Base-by-base conservation (phyloP, 495 filamentous ascomycete species). In the Margaritispora aquatica region DNA sequence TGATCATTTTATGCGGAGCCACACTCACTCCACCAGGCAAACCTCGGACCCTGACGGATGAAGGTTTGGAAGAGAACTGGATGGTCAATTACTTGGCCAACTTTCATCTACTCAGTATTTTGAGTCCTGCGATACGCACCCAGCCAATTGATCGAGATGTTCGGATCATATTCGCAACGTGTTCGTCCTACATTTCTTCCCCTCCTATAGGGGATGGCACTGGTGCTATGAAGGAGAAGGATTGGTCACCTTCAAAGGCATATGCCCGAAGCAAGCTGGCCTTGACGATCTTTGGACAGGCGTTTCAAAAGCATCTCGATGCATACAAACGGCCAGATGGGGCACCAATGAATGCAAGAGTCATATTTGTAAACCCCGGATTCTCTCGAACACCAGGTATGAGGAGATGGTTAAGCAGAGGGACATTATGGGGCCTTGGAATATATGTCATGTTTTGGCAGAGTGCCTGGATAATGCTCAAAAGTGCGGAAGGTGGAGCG, bases 141-240 rank as follows among this genome's bases (percentile, higher is more conserved):
- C 94, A 99, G 71, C 95, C 93, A 0, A 81, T 93, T 34, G 92
- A 99, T 70, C 83, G 94, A 55, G 94, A 99, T 69, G 89, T 97
- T 19, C 80, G 94, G 26, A 82, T 99, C 34, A 77, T 99, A 22
- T 81, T 97, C 63, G 81, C 88, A 0, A 92, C 89, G 0, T 99
- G 95, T 69, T 83, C 89, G 3, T 83, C 86, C 23, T 96, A 97
- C 69, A 88, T 96, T 61, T 78, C 80, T 0, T 87, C 87, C 0
- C 81, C 81, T 2, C 77, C 84, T 22, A 72, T 93, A 29, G 75
- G 78, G 54, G 62, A 66, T 58, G 64, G 69, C 41, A 68, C 58
- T 27, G 65, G 67, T 20, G 67, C 70, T 19, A 27, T 79, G 52
- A 70, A 70, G 21, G 69, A 78, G 60, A 69, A 76, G 58, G 71